phyloP scores from a whole-genome alignment of 2,329 filamentous ascomycete species.

The Uncinocarpus reesii region DNA sequence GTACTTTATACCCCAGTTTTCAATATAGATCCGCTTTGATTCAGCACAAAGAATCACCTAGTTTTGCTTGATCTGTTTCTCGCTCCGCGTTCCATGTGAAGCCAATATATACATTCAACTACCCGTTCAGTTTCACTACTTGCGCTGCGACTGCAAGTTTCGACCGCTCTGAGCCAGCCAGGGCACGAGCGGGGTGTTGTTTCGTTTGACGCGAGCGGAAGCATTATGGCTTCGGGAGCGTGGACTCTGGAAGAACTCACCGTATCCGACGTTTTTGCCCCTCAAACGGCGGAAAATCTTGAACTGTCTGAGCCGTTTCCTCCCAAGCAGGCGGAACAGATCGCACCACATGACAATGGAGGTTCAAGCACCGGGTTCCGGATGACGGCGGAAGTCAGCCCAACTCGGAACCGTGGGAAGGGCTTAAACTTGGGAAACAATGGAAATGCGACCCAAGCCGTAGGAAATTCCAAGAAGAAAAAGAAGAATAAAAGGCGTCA shows the following conservation, averaged over 20 bases:
- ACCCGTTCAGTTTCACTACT: background rate
- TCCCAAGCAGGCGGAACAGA: background rate
- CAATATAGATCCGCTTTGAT: background rate
- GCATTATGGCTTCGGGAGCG: constrained; percentile 6
- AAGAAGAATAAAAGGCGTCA: constrained; percentile 35
- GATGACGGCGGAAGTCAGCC: constrained; percentile 14
- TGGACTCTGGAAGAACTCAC: constrained; percentile 18
- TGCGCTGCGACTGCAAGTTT: background rate
- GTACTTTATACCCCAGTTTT: background rate
- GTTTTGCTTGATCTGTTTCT: background rate
- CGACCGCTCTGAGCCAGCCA: background rate
- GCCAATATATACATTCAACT: background rate
- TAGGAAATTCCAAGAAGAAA: constrained; percentile 24
- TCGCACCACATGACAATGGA: background rate
- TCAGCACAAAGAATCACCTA: background rate
- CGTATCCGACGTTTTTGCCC: constrained; percentile 19
- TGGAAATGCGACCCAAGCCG: background rate
- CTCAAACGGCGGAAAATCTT: constrained; percentile 11
- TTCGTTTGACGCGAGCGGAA: constrained; percentile 2
- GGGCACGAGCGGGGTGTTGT: constrained; percentile 12
- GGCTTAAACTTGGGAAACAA: background rate
- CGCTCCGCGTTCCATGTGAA: constrained; percentile 5
- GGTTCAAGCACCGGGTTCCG: constrained; percentile 10
- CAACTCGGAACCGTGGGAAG: constrained; percentile 1
- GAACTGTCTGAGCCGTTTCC: background rate